Conservation (phyloP, 2,329 filamentous ascomycete species). For the Metarhizium robertsii region DNA sequence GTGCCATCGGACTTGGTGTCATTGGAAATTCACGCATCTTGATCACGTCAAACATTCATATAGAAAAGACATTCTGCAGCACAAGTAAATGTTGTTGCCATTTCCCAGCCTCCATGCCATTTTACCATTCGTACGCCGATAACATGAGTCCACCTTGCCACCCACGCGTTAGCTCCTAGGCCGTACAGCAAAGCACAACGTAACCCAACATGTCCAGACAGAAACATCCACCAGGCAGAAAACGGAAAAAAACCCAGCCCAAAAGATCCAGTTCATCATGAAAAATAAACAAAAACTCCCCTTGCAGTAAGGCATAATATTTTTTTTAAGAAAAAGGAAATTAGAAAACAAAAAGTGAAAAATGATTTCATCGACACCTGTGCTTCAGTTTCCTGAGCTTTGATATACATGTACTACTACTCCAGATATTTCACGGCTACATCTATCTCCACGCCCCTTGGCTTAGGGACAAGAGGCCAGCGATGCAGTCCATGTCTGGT, state of each 20-base stretch:
- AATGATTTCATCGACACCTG: background rate
- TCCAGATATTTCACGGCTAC: background rate
- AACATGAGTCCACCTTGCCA: background rate
- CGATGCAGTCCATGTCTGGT: conserved; percentile 79
- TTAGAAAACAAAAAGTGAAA: background rate
- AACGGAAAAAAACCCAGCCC: background rate
- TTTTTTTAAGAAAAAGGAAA: no score
- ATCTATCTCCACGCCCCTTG: conserved; percentile 78
- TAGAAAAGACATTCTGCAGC: background rate
- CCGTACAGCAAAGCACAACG: background rate
- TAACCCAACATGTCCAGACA: background rate
- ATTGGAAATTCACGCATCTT: background rate
- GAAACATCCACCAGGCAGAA: background rate
- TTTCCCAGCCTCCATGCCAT: background rate
- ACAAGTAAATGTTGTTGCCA: background rate
- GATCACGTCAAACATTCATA: background rate
- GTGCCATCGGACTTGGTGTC: background rate
- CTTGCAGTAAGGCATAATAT: background rate
- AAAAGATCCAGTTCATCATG: background rate
- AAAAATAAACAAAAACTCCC: background rate
- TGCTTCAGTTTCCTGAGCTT: background rate
- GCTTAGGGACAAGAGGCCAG: conserved; percentile 78
- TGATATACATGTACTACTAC: background rate
- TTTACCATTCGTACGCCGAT: background rate
- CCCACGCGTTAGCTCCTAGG: background rate